Evolutionary conservation across 768 basidiomycete genomes (phyloP), one percentile per base, ranked within the genome.

Genomic region (Rossbeevera mucosa): DNA sequence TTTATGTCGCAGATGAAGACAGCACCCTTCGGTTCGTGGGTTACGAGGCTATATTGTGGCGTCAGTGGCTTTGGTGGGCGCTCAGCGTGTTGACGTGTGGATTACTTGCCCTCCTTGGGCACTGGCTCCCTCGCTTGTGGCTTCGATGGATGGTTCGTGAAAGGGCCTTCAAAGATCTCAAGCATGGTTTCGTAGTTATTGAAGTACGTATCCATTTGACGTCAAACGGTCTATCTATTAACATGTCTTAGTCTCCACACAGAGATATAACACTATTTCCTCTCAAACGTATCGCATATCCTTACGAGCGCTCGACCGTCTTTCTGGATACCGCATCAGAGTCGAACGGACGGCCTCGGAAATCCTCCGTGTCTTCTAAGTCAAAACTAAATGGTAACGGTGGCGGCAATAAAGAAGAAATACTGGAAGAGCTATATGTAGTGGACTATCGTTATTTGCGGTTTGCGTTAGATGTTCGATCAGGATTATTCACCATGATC

Each of bases 121-220:
- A 93, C 62, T 99, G 96, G 96, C 84, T 96, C 58, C 96, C 96
- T 51, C 80, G 78, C 5, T 58, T 94, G 24, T 97, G 96, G 96
- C 80, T 98, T 47, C 81, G 81, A 25, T 94, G 87, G 80, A 88
- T 90, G 20, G 82, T 91, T 2, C 77, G 73, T 42, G 91, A 94
- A 68, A 90, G 81, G 48, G 86, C 88, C 20, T 99, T 98, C 62
- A 81, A 82, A 44, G 72, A 89, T 51, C 74, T 83, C 8, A 68
- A 71, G 30, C 71, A 81, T 58, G 91, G 89, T 4, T 86, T 92
- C 59, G 78, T 96, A 36, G 88, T 94, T 16, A 84, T 95, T 31
- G 94, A 99, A 82, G 94, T 96, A 59, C 53, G 86, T 71, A 36
- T 6, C 1, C 4, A 25, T 28, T 6, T 18, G 42, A 47, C 36